Evolutionary conservation across 176 grass and related monocot genomes (phyloP).

Genomic region (Poa annua): DNA sequence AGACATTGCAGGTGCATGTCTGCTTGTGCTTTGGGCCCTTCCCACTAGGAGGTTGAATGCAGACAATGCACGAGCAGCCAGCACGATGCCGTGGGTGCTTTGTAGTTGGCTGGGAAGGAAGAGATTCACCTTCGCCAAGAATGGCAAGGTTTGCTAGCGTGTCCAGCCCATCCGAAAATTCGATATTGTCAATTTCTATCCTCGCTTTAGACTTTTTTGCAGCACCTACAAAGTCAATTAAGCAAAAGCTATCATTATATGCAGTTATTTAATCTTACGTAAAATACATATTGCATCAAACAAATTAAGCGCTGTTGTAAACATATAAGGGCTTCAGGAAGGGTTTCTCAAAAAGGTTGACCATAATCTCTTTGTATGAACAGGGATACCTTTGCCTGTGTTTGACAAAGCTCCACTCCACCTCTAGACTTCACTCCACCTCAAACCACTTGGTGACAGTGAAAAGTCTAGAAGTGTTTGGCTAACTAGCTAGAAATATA

Average conservation of each 20-base stretch:
- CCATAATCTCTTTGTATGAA: neutral
- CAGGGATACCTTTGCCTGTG: neutral
- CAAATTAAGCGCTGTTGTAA: neutral
- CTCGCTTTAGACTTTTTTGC: constrained; percentile 64
- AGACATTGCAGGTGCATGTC: constrained; percentile 92
- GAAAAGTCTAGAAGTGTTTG: neutral
- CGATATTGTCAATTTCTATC: constrained; percentile 68
- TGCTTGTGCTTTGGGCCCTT: constrained; percentile 99
- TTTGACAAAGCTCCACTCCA: neutral
- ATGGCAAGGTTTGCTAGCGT: constrained; percentile 98
- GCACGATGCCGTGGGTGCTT: constrained; percentile 90
- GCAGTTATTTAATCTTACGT: neutral
- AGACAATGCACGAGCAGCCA: constrained; percentile 97
- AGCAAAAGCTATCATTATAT: constrained; percentile 34
- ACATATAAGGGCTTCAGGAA: neutral
- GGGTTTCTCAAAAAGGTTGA: neutral
- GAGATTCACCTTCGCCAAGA: constrained; percentile 80
- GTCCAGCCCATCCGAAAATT: constrained; percentile 74
- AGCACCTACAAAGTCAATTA: constrained; percentile 50
- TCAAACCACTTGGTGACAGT: neutral
- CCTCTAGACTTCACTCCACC: neutral
- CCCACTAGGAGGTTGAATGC: constrained; percentile 98
- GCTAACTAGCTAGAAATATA: neutral
- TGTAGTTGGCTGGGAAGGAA: constrained; percentile 78
- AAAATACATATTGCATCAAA: neutral